Conservation (phyloP, 2,329 filamentous ascomycete species). For the Phyllosticta ampelicida region DNA sequence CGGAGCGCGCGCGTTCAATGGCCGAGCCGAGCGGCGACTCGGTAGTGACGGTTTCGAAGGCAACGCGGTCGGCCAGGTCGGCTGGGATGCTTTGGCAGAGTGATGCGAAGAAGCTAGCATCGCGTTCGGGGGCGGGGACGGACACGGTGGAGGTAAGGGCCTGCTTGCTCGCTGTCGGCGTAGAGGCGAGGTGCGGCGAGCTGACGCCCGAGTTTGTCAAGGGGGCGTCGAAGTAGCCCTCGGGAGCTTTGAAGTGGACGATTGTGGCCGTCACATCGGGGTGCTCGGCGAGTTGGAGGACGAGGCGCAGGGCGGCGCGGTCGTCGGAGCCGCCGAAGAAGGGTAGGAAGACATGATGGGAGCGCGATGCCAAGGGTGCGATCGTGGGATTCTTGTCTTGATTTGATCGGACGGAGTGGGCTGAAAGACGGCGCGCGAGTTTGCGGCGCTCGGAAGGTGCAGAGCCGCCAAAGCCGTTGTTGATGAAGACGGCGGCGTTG, state of each 20-base stretch:
- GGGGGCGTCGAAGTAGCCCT: conserved; percentile 8
- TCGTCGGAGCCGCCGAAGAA: conserved; percentile 83
- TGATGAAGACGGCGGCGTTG: conserved; percentile 63
- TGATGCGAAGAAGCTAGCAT: conserved; percentile 46
- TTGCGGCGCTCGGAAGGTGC: conserved; percentile 15
- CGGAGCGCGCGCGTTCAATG: conserved; percentile 44
- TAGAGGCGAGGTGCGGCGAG: neutral
- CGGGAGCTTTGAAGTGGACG: conserved; percentile 41
- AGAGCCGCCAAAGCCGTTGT: conserved; percentile 53
- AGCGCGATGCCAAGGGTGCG: conserved; percentile 51
- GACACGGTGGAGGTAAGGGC: conserved; percentile 6
- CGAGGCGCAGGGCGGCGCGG: conserved; percentile 63
- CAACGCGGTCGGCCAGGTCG: conserved; percentile 42
- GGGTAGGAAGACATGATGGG: conserved; percentile 76
- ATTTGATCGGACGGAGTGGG: conserved; percentile 37
- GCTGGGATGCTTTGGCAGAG: conserved; percentile 45
- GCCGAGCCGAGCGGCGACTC: conserved; percentile 31
- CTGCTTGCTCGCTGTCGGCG: conserved; percentile 10
- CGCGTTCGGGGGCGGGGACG: conserved; percentile 26
- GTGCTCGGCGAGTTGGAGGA: conserved; percentile 75
- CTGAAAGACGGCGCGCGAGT: neutral
- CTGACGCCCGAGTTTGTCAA: conserved; percentile 11
- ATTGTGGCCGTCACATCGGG: conserved; percentile 69
- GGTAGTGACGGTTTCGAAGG: conserved; percentile 44
- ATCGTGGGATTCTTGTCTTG: conserved; percentile 43